phyloP scores from a whole-genome alignment of 192 early-diverging fungal genomes.

The Gaertneriomyces semiglobifer region DNA sequence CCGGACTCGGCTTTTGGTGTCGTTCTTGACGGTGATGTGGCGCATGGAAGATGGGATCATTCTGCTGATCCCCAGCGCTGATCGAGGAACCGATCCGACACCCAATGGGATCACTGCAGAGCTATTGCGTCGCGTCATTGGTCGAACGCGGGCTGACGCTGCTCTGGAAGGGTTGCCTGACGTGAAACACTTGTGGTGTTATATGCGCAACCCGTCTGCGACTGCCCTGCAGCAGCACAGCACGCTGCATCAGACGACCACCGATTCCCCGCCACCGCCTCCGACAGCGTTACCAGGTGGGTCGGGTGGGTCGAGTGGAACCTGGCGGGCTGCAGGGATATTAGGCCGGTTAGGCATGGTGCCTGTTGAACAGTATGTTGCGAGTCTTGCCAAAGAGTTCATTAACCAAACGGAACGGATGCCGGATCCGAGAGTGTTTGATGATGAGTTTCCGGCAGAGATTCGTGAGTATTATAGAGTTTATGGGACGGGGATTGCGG shows the following conservation, averaged over 20 bases:
- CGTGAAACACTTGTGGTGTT: constrained; percentile 20
- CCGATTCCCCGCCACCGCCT: neutral
- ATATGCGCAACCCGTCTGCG: constrained; percentile 14
- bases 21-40: constrained; percentile 14
- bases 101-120: constrained; percentile 22
- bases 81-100: constrained; percentile 19
- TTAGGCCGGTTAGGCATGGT: constrained; percentile 42
- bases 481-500: constrained; percentile 29
- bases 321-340: constrained; percentile 28
- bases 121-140: constrained; percentile 12
- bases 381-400: too few species aligned
- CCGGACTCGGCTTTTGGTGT: constrained; percentile 6
- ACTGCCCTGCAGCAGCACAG: neutral
- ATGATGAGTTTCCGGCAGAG: constrained; percentile 32
- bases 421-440: constrained; percentile 35
- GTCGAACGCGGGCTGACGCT: constrained; percentile 1
- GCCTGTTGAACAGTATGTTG: constrained; percentile 37
- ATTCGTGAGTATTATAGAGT: constrained; percentile 24
- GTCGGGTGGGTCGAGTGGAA: constrained; percentile 8
- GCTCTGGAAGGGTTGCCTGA: neutral
- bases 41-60: neutral
- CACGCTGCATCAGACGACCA: neutral
- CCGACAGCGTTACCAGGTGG: constrained; percentile 1
- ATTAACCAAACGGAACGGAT: constrained; percentile 21
- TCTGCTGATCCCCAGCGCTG: constrained; percentile 8